These are phyloP conservation scores for Barnettozyma californica DNA, from an alignment of 805 yeast genomes.

Conservation along the genomic window DNA sequence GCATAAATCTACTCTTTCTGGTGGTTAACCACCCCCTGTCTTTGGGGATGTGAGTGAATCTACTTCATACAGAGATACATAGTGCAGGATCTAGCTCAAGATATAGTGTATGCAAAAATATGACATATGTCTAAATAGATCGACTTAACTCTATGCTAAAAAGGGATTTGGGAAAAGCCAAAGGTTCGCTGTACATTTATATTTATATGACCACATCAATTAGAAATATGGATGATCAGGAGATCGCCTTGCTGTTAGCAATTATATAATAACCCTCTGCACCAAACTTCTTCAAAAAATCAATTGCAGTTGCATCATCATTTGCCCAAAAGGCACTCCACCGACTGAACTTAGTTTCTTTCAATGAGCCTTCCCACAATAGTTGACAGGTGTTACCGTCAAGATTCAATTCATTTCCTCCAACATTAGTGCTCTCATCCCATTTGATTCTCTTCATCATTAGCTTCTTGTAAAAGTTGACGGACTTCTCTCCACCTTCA, in stretches of 20 bases:
- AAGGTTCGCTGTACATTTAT: no score
- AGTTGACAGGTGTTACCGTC: conserved; percentile 40
- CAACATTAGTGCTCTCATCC: conserved; percentile 43
- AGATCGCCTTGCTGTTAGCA: conserved; percentile 11
- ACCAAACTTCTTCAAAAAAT: conserved; percentile 43
- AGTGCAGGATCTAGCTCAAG: no score
- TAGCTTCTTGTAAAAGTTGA: conserved; percentile 59
- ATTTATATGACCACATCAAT: no score
- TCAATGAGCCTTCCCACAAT: conserved; percentile 70
- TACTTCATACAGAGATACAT: no score
- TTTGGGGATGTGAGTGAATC: no score
- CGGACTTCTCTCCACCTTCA: conserved; percentile 65
- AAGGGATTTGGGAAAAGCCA: no score
- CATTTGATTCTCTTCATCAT: conserved; percentile 62
- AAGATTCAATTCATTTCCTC: conserved; percentile 32
- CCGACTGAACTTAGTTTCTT: conserved; percentile 47
- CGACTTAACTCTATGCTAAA: no score
- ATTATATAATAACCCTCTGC: conserved; percentile 58
- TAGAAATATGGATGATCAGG: no score
- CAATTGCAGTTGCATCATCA: conserved; percentile 43
- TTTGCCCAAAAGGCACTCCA: conserved; percentile 64
- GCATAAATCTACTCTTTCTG: no score
- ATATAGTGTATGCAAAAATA: no score
- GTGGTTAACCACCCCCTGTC: no score
- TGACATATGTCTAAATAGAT: no score